These are phyloP conservation scores for Aphanoascus verrucosus DNA, from an alignment of 2,329 filamentous ascomycete genomes.

Conservation along the genomic window DNA sequence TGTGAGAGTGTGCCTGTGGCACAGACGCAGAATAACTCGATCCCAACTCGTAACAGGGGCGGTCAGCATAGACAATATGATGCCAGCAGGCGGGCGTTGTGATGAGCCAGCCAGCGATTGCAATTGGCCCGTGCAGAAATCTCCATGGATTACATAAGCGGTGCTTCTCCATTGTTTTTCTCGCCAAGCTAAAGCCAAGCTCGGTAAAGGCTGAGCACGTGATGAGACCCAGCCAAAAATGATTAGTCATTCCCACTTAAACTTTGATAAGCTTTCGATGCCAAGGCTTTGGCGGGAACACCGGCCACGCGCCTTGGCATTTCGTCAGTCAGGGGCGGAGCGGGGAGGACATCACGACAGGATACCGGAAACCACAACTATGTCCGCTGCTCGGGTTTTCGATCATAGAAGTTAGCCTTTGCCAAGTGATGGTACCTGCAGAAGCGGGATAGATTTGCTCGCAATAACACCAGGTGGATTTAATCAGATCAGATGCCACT, in stretches of 20 bases:
- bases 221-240: neutral
- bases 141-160: neutral
- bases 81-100: neutral
- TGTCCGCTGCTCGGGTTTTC: neutral
- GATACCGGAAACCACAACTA: neutral
- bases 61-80: neutral
- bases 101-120: neutral
- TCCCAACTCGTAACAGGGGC: neutral
- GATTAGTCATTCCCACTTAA: constrained; percentile 10
- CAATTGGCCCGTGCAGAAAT: neutral
- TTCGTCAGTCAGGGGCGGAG: neutral
- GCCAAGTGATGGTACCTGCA: too few relatives aligned
- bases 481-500: too few relatives aligned
- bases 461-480: too few relatives aligned
- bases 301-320: neutral
- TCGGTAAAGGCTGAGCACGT: neutral
- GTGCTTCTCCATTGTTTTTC: neutral
- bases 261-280: constrained; percentile 11
- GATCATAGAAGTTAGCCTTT: too few relatives aligned
- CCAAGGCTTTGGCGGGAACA: constrained; percentile 6
- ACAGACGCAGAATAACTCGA: neutral
- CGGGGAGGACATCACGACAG: neutral
- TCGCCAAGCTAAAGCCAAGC: constrained; percentile 15
- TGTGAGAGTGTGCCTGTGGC: neutral
- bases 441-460: too few relatives aligned